phyloP scores from a whole-genome alignment of 257 asterid species.

The Cynanchum wilfordii region DNA sequence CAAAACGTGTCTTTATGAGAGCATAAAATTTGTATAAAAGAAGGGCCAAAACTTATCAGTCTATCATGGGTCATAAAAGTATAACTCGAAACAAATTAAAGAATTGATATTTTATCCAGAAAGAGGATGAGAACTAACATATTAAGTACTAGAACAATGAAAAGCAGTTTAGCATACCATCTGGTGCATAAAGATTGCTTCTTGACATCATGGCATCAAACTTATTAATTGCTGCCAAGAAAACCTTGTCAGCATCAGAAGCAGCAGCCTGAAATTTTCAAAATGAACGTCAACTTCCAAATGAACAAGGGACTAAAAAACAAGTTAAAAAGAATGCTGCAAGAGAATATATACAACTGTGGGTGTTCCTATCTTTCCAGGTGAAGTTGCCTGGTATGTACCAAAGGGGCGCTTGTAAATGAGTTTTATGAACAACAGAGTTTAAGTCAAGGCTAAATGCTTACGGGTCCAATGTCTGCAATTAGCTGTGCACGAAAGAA shows the following conservation, averaged over 20 bases:
- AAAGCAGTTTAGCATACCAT: constrained; percentile 46
- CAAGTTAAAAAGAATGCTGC: not conserved
- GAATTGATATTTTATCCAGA: not conserved
- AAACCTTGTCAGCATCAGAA: constrained; percentile 76
- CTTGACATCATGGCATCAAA: constrained; percentile 87
- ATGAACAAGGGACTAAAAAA: not conserved
- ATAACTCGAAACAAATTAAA: not conserved
- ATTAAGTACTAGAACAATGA: constrained; percentile 6
- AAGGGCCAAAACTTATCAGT: too few species aligned
- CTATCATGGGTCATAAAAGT: too few species aligned
- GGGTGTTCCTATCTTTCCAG: not conserved
- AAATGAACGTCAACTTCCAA: constrained; percentile 7
- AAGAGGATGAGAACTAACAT: not conserved
- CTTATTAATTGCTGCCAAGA: constrained; percentile 92
- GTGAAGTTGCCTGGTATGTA: not conserved
- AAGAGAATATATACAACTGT: not conserved
- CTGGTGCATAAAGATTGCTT: constrained; percentile 72
- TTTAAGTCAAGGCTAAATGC: constrained; percentile 15
- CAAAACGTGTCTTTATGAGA: not conserved
- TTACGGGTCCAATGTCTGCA: constrained; percentile 92
- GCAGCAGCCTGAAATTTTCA: constrained; percentile 60
- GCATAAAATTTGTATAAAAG: not conserved
- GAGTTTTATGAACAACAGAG: not conserved
- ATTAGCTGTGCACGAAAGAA: constrained; percentile 82
- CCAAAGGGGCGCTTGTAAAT: not conserved